Evolutionary conservation across 495 filamentous ascomycete species (phyloP).

Genomic region (Parachaetomium inaequale): DNA sequence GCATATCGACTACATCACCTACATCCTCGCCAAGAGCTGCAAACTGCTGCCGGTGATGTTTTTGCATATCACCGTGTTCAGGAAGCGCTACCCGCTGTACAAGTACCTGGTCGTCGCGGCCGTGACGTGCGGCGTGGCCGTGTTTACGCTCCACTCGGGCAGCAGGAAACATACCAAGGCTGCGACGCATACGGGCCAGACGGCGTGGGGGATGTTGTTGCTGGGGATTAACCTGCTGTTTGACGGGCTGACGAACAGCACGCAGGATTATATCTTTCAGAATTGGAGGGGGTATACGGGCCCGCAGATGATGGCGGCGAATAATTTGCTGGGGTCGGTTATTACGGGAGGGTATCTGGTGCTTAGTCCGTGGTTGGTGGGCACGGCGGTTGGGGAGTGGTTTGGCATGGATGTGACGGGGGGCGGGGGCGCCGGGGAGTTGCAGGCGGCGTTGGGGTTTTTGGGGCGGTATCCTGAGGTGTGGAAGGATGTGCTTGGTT

Average conservation of each 20-base stretch:
- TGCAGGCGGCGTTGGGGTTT: slow-evolving; percentile 75
- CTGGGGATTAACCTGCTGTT: slow-evolving; percentile 91
- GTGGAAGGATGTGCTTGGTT: slow-evolving; percentile 79
- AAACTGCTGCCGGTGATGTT: slow-evolving; percentile 98
- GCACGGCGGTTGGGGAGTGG: slow-evolving; percentile 60
- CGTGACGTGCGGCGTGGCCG: slow-evolving; percentile 87
- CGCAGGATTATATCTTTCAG: slow-evolving; percentile 90
- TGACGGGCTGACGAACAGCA: slow-evolving; percentile 93
- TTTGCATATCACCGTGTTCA: slow-evolving; percentile 89
- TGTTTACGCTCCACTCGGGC: slow-evolving; percentile 85
- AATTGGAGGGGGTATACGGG: slow-evolving; percentile 75
- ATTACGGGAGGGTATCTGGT: slow-evolving; percentile 74
- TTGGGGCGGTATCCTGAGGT: slow-evolving; percentile 72
- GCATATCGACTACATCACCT: slow-evolving; percentile 98
- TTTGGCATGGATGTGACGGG: slow-evolving; percentile 62
- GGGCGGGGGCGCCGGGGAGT: slow-evolving; percentile 61
- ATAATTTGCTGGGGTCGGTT: slow-evolving; percentile 76
- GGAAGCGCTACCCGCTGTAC: slow-evolving; percentile 85
- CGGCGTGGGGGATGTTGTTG: slow-evolving; percentile 73
- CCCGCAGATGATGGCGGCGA: slow-evolving; percentile 99
- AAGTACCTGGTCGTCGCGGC: slow-evolving; percentile 91
- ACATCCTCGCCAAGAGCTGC: slow-evolving; percentile 96
- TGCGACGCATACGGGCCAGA: slow-evolving; percentile 38
- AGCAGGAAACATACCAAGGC: slow-evolving; percentile 54
- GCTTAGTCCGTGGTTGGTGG: slow-evolving; percentile 70